phyloP scores from a whole-genome alignment of 1,139 yeast species.

The Eremothecium cymbalariae region DNA sequence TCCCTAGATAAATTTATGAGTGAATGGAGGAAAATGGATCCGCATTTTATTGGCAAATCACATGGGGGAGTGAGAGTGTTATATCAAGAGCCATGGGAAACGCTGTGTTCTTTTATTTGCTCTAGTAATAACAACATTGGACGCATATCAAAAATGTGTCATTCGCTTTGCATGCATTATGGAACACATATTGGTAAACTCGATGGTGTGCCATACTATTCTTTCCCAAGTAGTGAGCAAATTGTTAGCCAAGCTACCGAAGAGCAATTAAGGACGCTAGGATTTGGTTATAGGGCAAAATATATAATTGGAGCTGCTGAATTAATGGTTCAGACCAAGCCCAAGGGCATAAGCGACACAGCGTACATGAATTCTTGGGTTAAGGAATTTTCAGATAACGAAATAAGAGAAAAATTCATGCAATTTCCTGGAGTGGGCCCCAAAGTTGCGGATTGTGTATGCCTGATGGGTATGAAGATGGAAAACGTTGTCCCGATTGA shows the following conservation, averaged over 20 bases:
- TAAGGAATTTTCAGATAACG: slow-evolving; percentile 25
- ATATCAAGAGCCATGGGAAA: slow-evolving; percentile 96
- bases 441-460: slow-evolving; percentile 93
- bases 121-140: slow-evolving; percentile 94
- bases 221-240: slow-evolving; percentile 63
- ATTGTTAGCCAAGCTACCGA: slow-evolving; percentile 39
- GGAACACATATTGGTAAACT: slow-evolving; percentile 54
- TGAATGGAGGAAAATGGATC: slow-evolving; percentile 57
- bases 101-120: slow-evolving; percentile 80
- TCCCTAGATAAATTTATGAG: slow-evolving; percentile 45
- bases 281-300: slow-evolving; percentile 88
- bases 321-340: slow-evolving; percentile 33
- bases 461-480: slow-evolving; percentile 84
- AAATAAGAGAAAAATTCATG: slow-evolving; percentile 57
- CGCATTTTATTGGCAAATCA: slow-evolving; percentile 35
- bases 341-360: slow-evolving; percentile 24
- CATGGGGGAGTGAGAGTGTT: slow-evolving; percentile 68
- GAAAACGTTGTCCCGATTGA: slow-evolving; percentile 91
- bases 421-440: slow-evolving; percentile 90
- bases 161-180: slow-evolving; percentile 59
- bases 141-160: slow-evolving; percentile 90
- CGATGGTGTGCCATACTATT: slow-evolving; percentile 52
- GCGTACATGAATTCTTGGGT: slow-evolving; percentile 17
- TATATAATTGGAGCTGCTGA: slow-evolving; percentile 75
- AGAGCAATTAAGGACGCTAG: slow-evolving; percentile 37